Percentiles rank a stretch among this genome's conserved stretches.
phyloP scores from a whole-genome alignment of 2,329 filamentous ascomycete genomes.

The Emmonsia crescens region DNA sequence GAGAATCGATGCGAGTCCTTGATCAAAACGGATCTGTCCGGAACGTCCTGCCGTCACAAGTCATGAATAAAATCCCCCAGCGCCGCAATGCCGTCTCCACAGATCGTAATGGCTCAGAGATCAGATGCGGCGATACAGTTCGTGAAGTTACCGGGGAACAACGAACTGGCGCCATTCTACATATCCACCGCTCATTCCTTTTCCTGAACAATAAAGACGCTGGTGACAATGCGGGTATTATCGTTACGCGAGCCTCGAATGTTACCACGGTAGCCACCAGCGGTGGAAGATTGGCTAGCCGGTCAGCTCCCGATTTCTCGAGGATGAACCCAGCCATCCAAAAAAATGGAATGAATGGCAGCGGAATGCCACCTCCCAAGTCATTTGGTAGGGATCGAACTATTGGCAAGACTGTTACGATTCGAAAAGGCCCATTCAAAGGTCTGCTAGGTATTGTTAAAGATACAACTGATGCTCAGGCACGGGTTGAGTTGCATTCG shows the following conservation, averaged over 20 bases:
- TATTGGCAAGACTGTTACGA: conserved; percentile 82
- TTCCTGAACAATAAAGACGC: conserved; percentile 79
- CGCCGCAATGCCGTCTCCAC: conserved; percentile 80
- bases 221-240: conserved; percentile 79
- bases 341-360: conserved; percentile 49
- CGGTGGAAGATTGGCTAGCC: conserved; percentile 61
- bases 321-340: conserved; percentile 89
- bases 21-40: conserved; percentile 81
- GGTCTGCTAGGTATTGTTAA: conserved; percentile 91
- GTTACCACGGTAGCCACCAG: conserved; percentile 90
- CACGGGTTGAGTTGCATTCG: conserved; percentile 84
- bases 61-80: conserved; percentile 76
- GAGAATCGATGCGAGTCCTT: conserved; percentile 78
- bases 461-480: conserved; percentile 76
- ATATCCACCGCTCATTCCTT: conserved; percentile 86
- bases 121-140: conserved; percentile 81
- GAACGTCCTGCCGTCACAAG: conserved; percentile 78
- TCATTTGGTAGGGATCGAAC: conserved; percentile 66
- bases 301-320: conserved; percentile 59
- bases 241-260: conserved; percentile 74
- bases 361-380: conserved; percentile 59
- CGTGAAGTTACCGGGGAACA: conserved; percentile 81
- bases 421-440: conserved; percentile 81
- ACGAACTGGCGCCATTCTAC: conserved; percentile 77
- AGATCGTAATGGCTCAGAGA: conserved; percentile 86